These are phyloP conservation scores for Pleomassaria siparia DNA, from an alignment of 2,329 filamentous ascomycete genomes.

Conservation along the genomic window DNA sequence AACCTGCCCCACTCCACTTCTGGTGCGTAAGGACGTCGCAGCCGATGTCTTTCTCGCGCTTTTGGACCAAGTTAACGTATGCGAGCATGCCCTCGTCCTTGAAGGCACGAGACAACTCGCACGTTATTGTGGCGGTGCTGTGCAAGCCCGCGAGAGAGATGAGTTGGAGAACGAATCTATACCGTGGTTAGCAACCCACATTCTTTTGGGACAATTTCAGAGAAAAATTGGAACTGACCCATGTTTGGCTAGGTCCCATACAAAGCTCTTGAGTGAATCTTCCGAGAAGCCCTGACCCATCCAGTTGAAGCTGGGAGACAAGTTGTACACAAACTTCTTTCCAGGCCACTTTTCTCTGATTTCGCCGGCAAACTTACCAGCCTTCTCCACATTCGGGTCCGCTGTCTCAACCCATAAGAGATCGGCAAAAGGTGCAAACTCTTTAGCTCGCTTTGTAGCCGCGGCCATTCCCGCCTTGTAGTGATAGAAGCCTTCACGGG, in stretches of 20 bases:
- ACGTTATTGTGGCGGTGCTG: conserved; percentile 63
- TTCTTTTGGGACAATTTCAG: not conserved
- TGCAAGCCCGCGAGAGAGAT: conserved; percentile 67
- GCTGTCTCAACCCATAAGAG: conserved; percentile 97
- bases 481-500: conserved; percentile 91
- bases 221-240: conserved; percentile 53
- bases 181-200: conserved; percentile 15
- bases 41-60: conserved; percentile 83
- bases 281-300: conserved; percentile 90
- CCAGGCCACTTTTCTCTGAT: conserved; percentile 70
- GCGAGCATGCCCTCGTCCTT: conserved; percentile 94
- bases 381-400: conserved; percentile 79
- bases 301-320: conserved; percentile 98
- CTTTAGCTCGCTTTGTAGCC: conserved; percentile 89
- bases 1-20: conserved; percentile 74
- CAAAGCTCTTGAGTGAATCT: conserved; percentile 80
- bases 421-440: conserved; percentile 89
- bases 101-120: conserved; percentile 79
- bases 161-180: conserved; percentile 63
- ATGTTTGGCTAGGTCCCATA: conserved; percentile 93
- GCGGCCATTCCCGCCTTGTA: conserved; percentile 81
- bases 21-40: conserved; percentile 95
- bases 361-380: conserved; percentile 70
- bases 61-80: conserved; percentile 92
- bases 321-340: conserved; percentile 95